These are phyloP conservation scores for Amoebophrya sp. DNA, from an alignment of 169 alveolate genomes.

Conservation along the genomic window DNA sequence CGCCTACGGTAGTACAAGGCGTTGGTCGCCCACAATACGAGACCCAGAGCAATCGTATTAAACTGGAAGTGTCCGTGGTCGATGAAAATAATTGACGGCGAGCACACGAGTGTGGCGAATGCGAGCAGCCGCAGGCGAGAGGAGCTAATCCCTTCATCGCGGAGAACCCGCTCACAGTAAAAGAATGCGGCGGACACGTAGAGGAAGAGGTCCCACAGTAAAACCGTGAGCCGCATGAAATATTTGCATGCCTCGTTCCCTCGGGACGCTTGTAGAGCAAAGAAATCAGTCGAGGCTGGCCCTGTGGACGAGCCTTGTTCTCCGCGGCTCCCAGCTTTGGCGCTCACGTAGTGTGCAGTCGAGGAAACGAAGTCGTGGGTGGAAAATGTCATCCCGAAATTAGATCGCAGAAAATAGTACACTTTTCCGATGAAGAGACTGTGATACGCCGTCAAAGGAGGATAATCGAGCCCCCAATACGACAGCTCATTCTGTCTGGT, in stretches of 20 bases:
- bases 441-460: conserved; percentile 80
- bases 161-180: conserved; percentile 25
- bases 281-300: neutral
- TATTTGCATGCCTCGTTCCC: conserved; percentile 67
- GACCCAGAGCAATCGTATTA: conserved; percentile 76
- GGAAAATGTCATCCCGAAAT: too few species aligned
- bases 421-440: conserved; percentile 40
- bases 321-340: too few species aligned
- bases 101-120: neutral
- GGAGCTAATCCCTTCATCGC: neutral
- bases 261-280: conserved; percentile 41
- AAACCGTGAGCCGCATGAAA: conserved; percentile 70
- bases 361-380: too few species aligned
- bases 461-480: conserved; percentile 79
- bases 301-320: too few species aligned
- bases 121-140: neutral
- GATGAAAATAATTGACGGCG: conserved; percentile 65
- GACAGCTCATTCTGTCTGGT: conserved; percentile 54
- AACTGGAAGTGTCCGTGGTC: conserved; percentile 84
- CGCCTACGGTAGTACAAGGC: neutral
- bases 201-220: conserved; percentile 64
- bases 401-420: neutral
- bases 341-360: too few species aligned
- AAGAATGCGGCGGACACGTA: conserved; percentile 57
- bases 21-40: conserved; percentile 63